phyloP scores from a whole-genome alignment of 2,329 filamentous ascomycete genomes.

The Fusarium siculi region DNA sequence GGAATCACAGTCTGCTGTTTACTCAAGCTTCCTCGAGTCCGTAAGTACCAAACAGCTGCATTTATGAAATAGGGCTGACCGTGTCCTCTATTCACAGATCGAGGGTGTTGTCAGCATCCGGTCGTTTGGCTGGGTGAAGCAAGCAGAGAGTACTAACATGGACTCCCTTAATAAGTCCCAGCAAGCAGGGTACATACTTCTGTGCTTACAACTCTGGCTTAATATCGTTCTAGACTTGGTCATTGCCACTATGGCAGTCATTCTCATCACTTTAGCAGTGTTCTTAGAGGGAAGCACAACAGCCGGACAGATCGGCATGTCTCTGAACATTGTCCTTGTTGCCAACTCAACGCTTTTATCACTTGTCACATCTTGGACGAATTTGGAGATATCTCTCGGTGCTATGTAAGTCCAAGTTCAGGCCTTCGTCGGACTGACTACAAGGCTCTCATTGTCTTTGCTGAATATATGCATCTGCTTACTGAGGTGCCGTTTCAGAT shows the following conservation, averaged over 20 bases:
- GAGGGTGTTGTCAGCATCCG: not conserved
- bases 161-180: not conserved
- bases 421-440: fast-evolving
- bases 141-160: not conserved
- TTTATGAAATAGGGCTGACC: fast-evolving
- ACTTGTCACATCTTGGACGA: not conserved
- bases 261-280: not conserved
- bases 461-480: too few species aligned
- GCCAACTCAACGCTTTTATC: not conserved
- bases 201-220: not conserved
- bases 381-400: not conserved
- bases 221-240: not conserved
- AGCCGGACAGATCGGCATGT: not conserved
- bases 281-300: not conserved
- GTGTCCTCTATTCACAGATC: not conserved
- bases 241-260: not conserved
- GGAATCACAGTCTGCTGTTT: not conserved
- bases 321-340: not conserved
- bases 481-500: fast-evolving
- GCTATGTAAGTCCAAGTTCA: not conserved
- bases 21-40: not conserved
- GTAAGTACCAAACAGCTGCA: not conserved
- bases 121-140: not conserved
- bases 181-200: not conserved
- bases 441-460: not conserved